These are phyloP conservation scores for Stagonosporopsis rhizophila DNA, from an alignment of 2,329 filamentous ascomycete species.

Conservation along the genomic window DNA sequence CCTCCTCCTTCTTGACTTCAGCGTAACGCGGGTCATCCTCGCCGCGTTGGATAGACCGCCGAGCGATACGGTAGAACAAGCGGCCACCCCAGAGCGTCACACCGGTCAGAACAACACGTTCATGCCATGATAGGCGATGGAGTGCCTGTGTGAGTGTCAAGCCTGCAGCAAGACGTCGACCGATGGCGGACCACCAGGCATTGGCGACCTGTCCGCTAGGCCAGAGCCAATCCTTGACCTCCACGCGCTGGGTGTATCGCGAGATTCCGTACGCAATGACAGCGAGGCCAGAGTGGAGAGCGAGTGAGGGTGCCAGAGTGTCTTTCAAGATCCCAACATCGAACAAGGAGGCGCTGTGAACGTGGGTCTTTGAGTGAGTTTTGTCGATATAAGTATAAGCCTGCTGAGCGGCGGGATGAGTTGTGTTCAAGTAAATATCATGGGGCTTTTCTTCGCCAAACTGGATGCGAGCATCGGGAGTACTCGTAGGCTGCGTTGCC, in stretches of 20 bases:
- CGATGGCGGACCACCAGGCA: conserved; percentile 67
- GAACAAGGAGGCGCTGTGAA: conserved; percentile 42
- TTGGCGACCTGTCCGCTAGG: conserved; percentile 62
- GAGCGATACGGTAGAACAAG: conserved; percentile 62
- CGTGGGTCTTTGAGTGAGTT: conserved; percentile 44
- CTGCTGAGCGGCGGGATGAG: conserved; percentile 22
- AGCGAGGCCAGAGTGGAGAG: conserved; percentile 61
- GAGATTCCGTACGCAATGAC: conserved; percentile 61
- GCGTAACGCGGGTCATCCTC: conserved; percentile 65
- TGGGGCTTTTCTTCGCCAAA: conserved; percentile 41
- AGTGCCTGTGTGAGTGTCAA: conserved; percentile 57
- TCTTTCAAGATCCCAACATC: conserved; percentile 61
- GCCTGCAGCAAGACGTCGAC: conserved; percentile 58
- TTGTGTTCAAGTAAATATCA: conserved; percentile 43
- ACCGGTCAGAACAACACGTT: conserved; percentile 63
- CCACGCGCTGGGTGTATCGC: conserved; percentile 61
- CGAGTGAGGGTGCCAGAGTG: conserved; percentile 62
- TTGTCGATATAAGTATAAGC: conserved; percentile 31
- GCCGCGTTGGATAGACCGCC: conserved; percentile 58
- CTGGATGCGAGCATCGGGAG: conserved; percentile 43
- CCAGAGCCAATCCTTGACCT: conserved; percentile 69
- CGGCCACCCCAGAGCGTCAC: conserved; percentile 66
- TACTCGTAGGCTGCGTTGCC: conserved; percentile 16
- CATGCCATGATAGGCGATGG: conserved; percentile 58
- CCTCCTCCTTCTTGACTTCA: conserved; percentile 57